Percentiles rank a stretch among this genome's conserved stretches.
These are phyloP conservation scores for Phaeosphaeriaceae sp. DNA, from an alignment of 2,329 filamentous ascomycete genomes.

Conservation along the genomic window DNA sequence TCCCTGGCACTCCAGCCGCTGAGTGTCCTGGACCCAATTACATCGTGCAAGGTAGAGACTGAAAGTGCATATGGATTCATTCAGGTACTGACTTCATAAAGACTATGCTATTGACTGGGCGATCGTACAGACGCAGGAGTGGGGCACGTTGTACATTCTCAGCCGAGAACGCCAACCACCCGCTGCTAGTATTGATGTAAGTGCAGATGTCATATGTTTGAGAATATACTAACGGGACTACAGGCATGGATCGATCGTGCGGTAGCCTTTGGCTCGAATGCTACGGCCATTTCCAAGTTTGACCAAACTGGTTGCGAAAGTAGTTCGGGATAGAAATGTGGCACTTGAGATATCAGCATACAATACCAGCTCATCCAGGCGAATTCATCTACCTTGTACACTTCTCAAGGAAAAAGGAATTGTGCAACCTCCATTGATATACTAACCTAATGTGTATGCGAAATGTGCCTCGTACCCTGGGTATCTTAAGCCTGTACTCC, in stretches of 20 bases:
- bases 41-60: constrained; percentile 34
- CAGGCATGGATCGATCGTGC: constrained; percentile 25
- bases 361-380: too few relatives aligned
- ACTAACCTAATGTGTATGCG: too few relatives aligned
- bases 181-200: constrained; percentile 26
- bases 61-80: not conserved
- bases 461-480: too few relatives aligned
- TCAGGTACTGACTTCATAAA: constrained; percentile 3
- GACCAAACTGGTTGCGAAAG: constrained; percentile 25
- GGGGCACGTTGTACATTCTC: constrained; percentile 36
- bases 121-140: constrained; percentile 38
- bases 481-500: too few relatives aligned
- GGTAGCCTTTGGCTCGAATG: constrained; percentile 23
- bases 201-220: not conserved
- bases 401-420: too few relatives aligned
- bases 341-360: too few relatives aligned
- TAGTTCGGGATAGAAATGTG: too few relatives aligned
- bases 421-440: too few relatives aligned
- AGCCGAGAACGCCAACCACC: constrained; percentile 31
- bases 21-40: constrained; percentile 38
- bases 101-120: constrained; percentile 35
- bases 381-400: too few relatives aligned
- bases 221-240: not conserved
- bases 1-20: constrained; percentile 21
- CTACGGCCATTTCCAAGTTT: constrained; percentile 22